Evolutionary conservation across 2,329 filamentous ascomycete species (phyloP).

Genomic region (Ophiostoma quercus): DNA sequence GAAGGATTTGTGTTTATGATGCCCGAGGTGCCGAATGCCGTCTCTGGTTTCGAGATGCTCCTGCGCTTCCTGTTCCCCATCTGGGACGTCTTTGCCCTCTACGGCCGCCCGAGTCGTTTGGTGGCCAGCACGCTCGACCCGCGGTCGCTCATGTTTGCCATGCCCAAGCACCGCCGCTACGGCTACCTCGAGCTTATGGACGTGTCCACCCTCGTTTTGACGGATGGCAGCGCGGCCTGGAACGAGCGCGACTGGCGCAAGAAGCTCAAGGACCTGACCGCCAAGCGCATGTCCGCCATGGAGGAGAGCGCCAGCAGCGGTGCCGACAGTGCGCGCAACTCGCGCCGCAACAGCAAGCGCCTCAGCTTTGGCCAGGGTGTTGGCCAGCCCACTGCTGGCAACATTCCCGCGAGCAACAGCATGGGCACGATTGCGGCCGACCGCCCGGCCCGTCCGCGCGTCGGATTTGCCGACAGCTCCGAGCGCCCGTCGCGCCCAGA

Average conservation of each 20-base stretch:
- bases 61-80: conserved; percentile 87
- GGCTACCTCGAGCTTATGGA: conserved; percentile 88
- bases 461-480: conserved; percentile 55
- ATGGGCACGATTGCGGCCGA: conserved; percentile 24
- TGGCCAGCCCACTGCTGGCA: conserved; percentile 21
- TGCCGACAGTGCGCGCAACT: conserved; percentile 45
- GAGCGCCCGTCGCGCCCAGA: conserved; percentile 51
- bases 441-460: conserved; percentile 34
- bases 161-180: conserved; percentile 82
- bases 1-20: conserved; percentile 98
- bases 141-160: conserved; percentile 94
- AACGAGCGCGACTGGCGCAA: conserved; percentile 85
- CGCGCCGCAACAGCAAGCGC: conserved; percentile 54
- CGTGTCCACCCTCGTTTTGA: conserved; percentile 72
- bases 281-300: conserved; percentile 65
- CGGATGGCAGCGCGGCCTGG: conserved; percentile 71
- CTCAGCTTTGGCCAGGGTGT: conserved; percentile 46
- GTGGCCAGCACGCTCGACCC: conserved; percentile 83
- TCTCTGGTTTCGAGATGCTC: conserved; percentile 93
- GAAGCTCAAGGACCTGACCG: conserved; percentile 81
- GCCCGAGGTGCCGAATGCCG: conserved; percentile 88
- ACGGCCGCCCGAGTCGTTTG: conserved; percentile 80
- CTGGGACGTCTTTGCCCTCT: conserved; percentile 87
- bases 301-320: conserved; percentile 43
- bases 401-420: conserved; percentile 24